Evolutionary conservation across 2,329 filamentous ascomycete genomes (phyloP).

Genomic region (Exophiala spinifera): DNA sequence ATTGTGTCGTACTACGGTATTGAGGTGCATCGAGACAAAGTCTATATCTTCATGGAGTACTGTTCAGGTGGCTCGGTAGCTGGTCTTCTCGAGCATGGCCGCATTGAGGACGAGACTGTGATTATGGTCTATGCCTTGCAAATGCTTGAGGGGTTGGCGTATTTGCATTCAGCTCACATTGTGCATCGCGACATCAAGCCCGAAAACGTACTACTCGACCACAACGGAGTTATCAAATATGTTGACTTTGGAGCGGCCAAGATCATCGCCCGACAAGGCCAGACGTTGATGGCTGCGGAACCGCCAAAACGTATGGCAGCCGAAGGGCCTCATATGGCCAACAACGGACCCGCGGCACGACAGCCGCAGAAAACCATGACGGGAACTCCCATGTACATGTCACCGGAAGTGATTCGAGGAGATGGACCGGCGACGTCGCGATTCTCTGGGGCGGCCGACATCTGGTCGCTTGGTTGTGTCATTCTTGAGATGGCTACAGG

Average conservation of each 20-base stretch:
- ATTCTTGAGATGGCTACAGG: conserved; percentile 98
- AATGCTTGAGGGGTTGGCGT: conserved; percentile 87
- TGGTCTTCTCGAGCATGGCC: conserved; percentile 84
- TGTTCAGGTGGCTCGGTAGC: conserved; percentile 93
- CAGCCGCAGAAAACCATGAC: conserved; percentile 84
- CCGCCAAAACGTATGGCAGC: conserved; percentile 39
- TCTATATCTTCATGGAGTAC: conserved; percentile 99
- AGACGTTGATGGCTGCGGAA: conserved; percentile 70
- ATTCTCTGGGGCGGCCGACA: conserved; percentile 70
- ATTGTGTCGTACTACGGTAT: conserved; percentile 98
- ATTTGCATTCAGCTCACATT: conserved; percentile 87
- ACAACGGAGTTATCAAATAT: conserved; percentile 98
- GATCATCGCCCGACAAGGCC: conserved; percentile 89
- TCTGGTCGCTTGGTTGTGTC: conserved; percentile 96
- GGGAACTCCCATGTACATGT: conserved; percentile 99
- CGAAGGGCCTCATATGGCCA: conserved; percentile 17
- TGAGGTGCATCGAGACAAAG: conserved; percentile 95
- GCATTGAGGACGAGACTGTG: conserved; percentile 96
- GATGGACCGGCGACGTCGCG: conserved; percentile 52
- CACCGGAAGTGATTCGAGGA: conserved; percentile 94
- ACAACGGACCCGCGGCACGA: conserved; percentile 25
- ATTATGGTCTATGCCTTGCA: conserved; percentile 96
- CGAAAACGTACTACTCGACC: conserved; percentile 93
- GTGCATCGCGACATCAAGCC: conserved; percentile 97
- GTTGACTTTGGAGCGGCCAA: conserved; percentile 98